phyloP scores from a whole-genome alignment of 1,284 basidiomycete genomes.

The Volvariella volvacea region DNA sequence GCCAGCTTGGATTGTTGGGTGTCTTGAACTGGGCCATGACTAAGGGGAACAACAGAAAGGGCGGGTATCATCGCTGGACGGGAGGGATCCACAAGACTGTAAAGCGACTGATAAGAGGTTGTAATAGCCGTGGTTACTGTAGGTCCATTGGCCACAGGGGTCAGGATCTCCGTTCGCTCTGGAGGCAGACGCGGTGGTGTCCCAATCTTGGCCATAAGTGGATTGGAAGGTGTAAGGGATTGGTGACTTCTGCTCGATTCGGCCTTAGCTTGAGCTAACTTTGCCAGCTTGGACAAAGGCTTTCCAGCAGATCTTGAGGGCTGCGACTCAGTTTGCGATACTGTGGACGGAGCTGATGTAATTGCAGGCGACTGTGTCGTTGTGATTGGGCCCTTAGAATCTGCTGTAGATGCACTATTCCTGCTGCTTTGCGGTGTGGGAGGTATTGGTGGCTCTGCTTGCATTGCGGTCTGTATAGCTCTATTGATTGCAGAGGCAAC shows the following conservation, averaged over 20 bases:
- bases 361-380: too few relatives aligned
- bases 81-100: slow-evolving; percentile 42
- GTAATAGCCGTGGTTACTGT: slow-evolving; percentile 76
- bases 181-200: slow-evolving; percentile 25
- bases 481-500: slow-evolving; percentile 50
- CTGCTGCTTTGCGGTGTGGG: too few relatives aligned
- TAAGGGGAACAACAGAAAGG: slow-evolving; percentile 35
- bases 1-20: slow-evolving; percentile 59
- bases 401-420: too few relatives aligned
- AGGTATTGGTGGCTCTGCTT: slow-evolving; percentile 30
- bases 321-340: slow-evolving; percentile 9
- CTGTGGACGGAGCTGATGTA: slow-evolving; percentile 9
- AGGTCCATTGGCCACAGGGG: slow-evolving; percentile 67
- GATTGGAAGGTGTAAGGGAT: neutral
- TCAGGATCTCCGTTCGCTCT: slow-evolving; percentile 58
- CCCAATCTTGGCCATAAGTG: neutral
- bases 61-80: slow-evolving; percentile 28
- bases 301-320: slow-evolving; percentile 5
- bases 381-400: too few relatives aligned
- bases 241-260: neutral
- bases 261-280: slow-evolving; percentile 55
- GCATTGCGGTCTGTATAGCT: slow-evolving; percentile 49
- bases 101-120: slow-evolving; percentile 63
- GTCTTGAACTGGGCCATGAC: slow-evolving; percentile 15
- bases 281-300: slow-evolving; percentile 62